Evolutionary conservation across 306 rosid genomes (phyloP).

Genomic region (Hippophae rhamnoides): DNA sequence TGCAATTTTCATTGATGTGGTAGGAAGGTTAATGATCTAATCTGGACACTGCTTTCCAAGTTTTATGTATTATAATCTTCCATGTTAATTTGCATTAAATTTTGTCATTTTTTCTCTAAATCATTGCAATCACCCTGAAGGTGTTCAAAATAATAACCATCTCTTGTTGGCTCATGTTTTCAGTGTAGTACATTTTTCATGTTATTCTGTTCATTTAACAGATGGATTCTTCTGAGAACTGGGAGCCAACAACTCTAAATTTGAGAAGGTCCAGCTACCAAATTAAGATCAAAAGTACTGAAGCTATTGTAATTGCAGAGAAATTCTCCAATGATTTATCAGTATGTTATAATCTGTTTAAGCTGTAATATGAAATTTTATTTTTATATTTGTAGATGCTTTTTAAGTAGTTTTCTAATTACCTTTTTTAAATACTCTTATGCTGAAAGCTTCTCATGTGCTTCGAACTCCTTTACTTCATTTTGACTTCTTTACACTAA

Average conservation of each 20-base stretch:
- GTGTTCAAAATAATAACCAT: background rate
- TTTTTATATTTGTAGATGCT: background rate
- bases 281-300: conserved; percentile 47
- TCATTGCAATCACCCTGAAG: background rate
- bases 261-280: conserved; percentile 71
- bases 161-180: conserved; percentile 1
- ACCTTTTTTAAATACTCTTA: too few species aligned
- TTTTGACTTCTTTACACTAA: too few species aligned
- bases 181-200: conserved; percentile 4
- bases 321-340: conserved; percentile 82
- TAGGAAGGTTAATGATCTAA: too few species aligned
- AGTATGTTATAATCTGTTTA: conserved; percentile 36
- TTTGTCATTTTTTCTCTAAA: background rate
- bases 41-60: too few species aligned
- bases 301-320: conserved; percentile 41
- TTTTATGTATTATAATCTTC: too few species aligned
- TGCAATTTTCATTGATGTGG: background rate
- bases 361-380: background rate
- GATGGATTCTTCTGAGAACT: conserved; percentile 80
- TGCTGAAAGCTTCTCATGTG: too few species aligned
- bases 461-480: too few species aligned
- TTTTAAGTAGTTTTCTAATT: too few species aligned
- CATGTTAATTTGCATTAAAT: too few species aligned
- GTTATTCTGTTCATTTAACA: conserved; percentile 18
- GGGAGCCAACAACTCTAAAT: conserved; percentile 65